Percentiles rank a stretch among this genome's conserved stretches.
Evolutionary conservation across 192 early-diverging fungal genomes (phyloP).

Genomic region (Backusella westeae): DNA sequence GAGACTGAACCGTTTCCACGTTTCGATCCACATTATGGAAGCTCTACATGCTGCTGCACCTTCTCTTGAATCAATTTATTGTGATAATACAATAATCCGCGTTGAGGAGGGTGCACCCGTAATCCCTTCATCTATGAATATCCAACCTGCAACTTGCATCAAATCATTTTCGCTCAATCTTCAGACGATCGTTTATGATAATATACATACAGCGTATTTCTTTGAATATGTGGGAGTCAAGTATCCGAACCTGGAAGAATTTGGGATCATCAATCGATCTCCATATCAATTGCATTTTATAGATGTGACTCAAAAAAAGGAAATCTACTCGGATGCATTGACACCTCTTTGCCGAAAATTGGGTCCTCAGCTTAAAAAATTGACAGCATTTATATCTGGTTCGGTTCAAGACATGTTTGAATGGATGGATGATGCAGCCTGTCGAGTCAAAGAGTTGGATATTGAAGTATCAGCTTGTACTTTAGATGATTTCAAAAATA

Average conservation of each 20-base stretch:
- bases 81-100: background rate
- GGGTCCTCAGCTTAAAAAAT: background rate
- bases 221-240: background rate
- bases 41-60: background rate
- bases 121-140: background rate
- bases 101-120: background rate
- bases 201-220: background rate
- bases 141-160: background rate
- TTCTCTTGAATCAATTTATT: background rate
- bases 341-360: background rate
- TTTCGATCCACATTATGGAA: background rate
- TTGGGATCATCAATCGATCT: background rate
- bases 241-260: background rate
- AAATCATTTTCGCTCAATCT: background rate
- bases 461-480: background rate
- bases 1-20: background rate
- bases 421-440: background rate
- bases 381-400: background rate
- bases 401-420: background rate
- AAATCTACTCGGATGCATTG: background rate
- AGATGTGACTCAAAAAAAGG: background rate
- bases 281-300: background rate
- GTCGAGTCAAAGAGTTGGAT: background rate
- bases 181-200: background rate
- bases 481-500: background rate